These are phyloP conservation scores for Dryadomyces quercivorus DNA, from an alignment of 2,329 filamentous ascomycete genomes.

Conservation along the genomic window DNA sequence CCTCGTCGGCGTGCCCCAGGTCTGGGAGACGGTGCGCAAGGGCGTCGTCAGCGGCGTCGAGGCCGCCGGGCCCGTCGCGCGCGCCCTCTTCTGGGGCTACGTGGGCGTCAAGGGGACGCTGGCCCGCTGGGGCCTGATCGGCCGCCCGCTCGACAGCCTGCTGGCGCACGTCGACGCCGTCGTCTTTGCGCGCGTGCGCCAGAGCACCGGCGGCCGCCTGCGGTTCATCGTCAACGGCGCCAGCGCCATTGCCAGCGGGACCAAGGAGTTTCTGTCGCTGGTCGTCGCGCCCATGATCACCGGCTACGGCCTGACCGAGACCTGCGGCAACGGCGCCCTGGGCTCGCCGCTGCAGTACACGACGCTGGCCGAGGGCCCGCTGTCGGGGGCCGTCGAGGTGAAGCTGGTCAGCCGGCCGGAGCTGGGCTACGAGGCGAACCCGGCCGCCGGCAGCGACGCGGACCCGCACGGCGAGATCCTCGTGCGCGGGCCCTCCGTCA, in stretches of 20 bases:
- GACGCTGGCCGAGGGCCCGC: conserved; percentile 61
- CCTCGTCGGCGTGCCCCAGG: conserved; percentile 86
- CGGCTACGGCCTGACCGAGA: conserved; percentile 93
- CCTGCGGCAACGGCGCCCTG: conserved; percentile 69
- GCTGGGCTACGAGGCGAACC: conserved; percentile 68
- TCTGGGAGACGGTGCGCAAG: conserved; percentile 97
- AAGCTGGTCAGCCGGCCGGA: conserved; percentile 89
- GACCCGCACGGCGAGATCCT: conserved; percentile 88
- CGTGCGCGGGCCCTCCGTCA: conserved; percentile 67
- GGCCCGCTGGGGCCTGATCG: conserved; percentile 37
- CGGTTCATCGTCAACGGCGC: conserved; percentile 91
- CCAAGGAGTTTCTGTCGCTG: conserved; percentile 81
- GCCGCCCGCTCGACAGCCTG: conserved; percentile 43
- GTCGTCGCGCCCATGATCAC: conserved; percentile 88
- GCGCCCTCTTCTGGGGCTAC: conserved; percentile 65
- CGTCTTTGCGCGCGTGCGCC: conserved; percentile 85
- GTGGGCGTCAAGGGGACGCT: conserved; percentile 48
- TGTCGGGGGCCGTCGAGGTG: conserved; percentile 66
- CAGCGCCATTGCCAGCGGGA: conserved; percentile 78
- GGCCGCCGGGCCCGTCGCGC: conserved; percentile 54
- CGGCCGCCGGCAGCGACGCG: conserved; percentile 57
- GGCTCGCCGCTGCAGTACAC: conserved; percentile 81
- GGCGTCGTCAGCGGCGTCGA: conserved; percentile 75
- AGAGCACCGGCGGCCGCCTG: conserved; percentile 77
- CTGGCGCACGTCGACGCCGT: conserved; percentile 69